Evolutionary conservation across 2,329 filamentous ascomycete genomes (phyloP).

Genomic region (Huntiella decipiens): DNA sequence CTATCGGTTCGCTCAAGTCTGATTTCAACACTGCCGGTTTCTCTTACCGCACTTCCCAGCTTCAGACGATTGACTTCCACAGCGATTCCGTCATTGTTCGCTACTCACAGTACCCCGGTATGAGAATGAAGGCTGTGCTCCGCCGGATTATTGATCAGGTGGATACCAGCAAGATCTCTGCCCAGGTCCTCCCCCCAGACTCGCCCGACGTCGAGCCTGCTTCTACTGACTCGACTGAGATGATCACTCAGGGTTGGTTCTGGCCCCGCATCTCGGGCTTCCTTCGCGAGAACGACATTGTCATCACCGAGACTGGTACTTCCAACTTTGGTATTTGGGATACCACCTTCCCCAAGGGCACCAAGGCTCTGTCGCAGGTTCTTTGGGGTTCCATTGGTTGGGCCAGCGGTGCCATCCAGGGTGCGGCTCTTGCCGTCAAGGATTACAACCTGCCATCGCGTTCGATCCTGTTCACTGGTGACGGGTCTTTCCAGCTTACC

Average conservation of each 20-base stretch:
- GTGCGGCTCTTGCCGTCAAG: conserved; percentile 54
- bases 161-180: conserved; percentile 37
- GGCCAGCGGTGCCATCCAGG: conserved; percentile 39
- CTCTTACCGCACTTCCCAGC: conserved; percentile 56
- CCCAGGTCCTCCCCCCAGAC: conserved; percentile 19
- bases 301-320: conserved; percentile 77
- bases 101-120: conserved; percentile 59
- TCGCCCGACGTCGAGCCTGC: conserved; percentile 26
- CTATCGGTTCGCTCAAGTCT: conserved; percentile 43
- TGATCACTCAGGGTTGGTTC: conserved; percentile 53
- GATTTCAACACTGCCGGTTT: conserved; percentile 75
- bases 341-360: conserved; percentile 56
- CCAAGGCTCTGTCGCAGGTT: conserved; percentile 65
- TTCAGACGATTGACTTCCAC: conserved; percentile 67
- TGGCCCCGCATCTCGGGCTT: conserved; percentile 62
- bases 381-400: conserved; percentile 51
- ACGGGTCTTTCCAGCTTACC: conserved; percentile 72
- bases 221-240: conserved; percentile 21
- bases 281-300: conserved; percentile 51
- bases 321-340: conserved; percentile 80
- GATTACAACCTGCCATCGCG: conserved; percentile 41
- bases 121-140: conserved; percentile 63
- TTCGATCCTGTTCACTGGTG: conserved; percentile 73
- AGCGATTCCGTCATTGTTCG: conserved; percentile 53
- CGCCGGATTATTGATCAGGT: conserved; percentile 45